A percentile compares a stretch with the other conserved stretches of the same genome.
phyloP scores from a whole-genome alignment of 768 basidiomycete species.

The Leccinum variicolor region DNA sequence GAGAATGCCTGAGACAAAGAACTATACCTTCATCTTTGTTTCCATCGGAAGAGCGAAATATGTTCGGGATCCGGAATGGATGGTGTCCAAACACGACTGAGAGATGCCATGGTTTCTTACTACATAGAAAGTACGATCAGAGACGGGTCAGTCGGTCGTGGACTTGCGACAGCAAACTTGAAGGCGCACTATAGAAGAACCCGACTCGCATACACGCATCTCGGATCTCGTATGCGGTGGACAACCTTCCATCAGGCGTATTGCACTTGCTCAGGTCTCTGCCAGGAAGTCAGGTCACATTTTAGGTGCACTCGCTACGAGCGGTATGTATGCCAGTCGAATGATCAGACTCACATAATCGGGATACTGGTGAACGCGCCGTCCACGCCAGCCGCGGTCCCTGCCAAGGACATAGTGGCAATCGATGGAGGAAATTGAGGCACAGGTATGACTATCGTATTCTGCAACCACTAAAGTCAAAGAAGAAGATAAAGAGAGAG shows the following conservation, averaged over 20 bases:
- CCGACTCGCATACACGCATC: conserved; percentile 80
- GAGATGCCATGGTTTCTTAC: conserved; percentile 77
- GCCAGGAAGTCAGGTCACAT: not conserved
- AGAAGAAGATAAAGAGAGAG: no score
- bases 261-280: conserved; percentile 21
- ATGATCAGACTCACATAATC: conserved; percentile 22
- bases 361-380: conserved; percentile 24
- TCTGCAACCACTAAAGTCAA: no score
- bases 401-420: conserved; percentile 24
- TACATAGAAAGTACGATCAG: conserved; percentile 25
- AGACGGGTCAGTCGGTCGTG: not conserved
- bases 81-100: conserved; percentile 41
- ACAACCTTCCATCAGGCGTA: conserved; percentile 32
- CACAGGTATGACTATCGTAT: not conserved
- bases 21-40: conserved; percentile 60
- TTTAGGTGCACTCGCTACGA: not conserved
- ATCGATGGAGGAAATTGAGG: not conserved
- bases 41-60: conserved; percentile 69
- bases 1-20: not conserved
- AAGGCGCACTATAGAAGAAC: conserved; percentile 70
- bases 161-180: not conserved
- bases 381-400: conserved; percentile 14
- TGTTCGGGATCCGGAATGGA: conserved; percentile 44
- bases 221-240: conserved; percentile 56
- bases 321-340: not conserved